Evolutionary conservation across 2,329 filamentous ascomycete species (phyloP), one percentile per base, ranked within the genome.

Genomic region (Aspergillus candidus): DNA sequence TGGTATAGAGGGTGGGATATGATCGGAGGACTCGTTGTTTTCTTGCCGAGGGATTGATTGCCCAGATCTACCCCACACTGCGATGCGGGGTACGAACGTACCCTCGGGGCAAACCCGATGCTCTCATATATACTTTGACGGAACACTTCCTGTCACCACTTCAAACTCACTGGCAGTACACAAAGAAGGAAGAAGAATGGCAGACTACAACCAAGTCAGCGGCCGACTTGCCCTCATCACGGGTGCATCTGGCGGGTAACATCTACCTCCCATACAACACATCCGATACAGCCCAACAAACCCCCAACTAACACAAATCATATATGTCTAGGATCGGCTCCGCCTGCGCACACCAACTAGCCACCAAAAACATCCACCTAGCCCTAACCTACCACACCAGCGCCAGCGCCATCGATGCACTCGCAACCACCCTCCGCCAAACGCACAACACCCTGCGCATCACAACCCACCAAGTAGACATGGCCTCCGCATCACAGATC

Each of bases 301-400:
- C 39, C 32, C 31, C 38, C 32, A 13, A 35, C 44, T 46, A 38
- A 57, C 15, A 27, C 22, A 27, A 3, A 12, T n/a, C 32, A 33
- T 3, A 11, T 27, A 27, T 44, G n/a, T n/a, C n/a, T n/a, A 82
- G 79, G n/a, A 82, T 83, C 39, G 80, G 80, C 15, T 71, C 72
- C 48, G 77, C 77, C 35, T 79, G 76, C 53, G 78, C 79, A 13
- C 69, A 69, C 40, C 72, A 77, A 39, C 71, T 83, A n/a, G 74
- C 72, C 43, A 51, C 62, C 7, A 65, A 73, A 38, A 75, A 76
- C 22, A 70, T 71, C n/a, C 66, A 75, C 49, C 69, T 83, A 5
- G 79, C 79, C 7, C 63, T 83, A 18, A 81, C 78, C 1, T 83
- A 81, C 61, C 75, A 75, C 17, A 73, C 70, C 37, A 77, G 74